phyloP scores from a whole-genome alignment of 2,329 filamentous ascomycete genomes.

The Ambrosiella xylebori region DNA sequence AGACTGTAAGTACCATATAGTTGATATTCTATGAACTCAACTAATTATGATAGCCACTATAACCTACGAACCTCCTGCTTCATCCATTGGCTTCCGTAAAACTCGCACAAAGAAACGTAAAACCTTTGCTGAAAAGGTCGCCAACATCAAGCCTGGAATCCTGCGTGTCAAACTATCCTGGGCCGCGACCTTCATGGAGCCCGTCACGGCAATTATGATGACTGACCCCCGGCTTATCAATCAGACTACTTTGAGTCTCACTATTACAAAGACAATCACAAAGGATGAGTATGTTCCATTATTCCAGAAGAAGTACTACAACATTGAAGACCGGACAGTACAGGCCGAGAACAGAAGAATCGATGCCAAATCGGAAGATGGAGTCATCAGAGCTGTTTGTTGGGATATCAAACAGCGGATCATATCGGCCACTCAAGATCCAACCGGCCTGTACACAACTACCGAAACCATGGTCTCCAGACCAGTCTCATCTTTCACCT shows the following conservation, averaged over 20 bases:
- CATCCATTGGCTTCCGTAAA: background rate
- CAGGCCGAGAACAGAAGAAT: background rate
- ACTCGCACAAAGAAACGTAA: background rate
- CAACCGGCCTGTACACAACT: background rate
- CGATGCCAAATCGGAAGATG: background rate
- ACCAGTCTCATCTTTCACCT: background rate
- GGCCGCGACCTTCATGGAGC: constrained; percentile 8
- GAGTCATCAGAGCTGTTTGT: background rate
- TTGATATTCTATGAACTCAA: background rate
- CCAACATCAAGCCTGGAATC: constrained; percentile 1
- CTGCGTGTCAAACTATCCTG: constrained; percentile 6
- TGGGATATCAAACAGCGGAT: background rate
- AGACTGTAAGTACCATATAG: constrained; percentile 1
- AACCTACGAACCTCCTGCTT: background rate
- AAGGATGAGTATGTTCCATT: background rate
- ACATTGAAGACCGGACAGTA: background rate
- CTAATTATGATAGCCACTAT: background rate
- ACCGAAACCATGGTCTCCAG: background rate
- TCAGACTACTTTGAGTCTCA: background rate
- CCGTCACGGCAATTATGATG: background rate
- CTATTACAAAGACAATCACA: background rate
- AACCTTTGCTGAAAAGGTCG: constrained; percentile 1
- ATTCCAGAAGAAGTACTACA: background rate
- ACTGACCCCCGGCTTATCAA: background rate
- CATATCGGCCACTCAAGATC: background rate